phyloP scores from a whole-genome alignment of 208 protist species.

The Leishmania major region DNA sequence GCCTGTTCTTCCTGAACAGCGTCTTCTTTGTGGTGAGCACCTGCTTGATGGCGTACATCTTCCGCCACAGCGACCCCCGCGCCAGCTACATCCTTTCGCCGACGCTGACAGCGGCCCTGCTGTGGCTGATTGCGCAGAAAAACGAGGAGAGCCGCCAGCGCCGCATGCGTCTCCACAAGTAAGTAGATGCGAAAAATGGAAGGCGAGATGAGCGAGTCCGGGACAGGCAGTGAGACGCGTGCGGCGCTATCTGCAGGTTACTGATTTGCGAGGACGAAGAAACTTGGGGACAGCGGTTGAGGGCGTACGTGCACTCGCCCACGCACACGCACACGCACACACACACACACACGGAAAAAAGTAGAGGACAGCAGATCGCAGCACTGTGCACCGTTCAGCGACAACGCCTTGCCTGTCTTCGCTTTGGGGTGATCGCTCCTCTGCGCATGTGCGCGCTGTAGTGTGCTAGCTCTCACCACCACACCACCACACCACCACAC shows the following conservation, averaged over 20 bases:
- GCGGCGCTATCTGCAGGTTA: not conserved
- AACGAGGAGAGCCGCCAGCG: constrained; percentile 91
- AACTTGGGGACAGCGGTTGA: not conserved
- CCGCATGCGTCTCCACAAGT: constrained; percentile 84
- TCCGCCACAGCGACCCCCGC: constrained; percentile 82
- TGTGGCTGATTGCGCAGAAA: constrained; percentile 90
- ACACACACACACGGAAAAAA: not conserved
- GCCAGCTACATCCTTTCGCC: constrained; percentile 83
- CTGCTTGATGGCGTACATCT: constrained; percentile 80
- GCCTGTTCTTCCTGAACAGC: constrained; percentile 85
- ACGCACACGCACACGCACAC: not conserved
- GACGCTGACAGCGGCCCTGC: constrained; percentile 69
- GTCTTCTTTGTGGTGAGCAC: constrained; percentile 83
- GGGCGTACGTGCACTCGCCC: not conserved
- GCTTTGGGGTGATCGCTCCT: not conserved
- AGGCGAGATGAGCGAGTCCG: not conserved
- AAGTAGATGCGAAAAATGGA: constrained; percentile 3
- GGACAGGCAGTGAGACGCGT: not conserved
- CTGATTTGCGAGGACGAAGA: not conserved
- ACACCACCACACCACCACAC: too few species aligned
- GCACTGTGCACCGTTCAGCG: not conserved
- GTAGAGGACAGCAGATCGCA: not conserved
- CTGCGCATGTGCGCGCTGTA: not conserved
- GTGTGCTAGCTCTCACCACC: not conserved
- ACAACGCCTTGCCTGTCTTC: not conserved